Base-by-base conservation (phyloP, 2,329 filamentous ascomycete genomes). In the Sarocladium oryzae region DNA sequence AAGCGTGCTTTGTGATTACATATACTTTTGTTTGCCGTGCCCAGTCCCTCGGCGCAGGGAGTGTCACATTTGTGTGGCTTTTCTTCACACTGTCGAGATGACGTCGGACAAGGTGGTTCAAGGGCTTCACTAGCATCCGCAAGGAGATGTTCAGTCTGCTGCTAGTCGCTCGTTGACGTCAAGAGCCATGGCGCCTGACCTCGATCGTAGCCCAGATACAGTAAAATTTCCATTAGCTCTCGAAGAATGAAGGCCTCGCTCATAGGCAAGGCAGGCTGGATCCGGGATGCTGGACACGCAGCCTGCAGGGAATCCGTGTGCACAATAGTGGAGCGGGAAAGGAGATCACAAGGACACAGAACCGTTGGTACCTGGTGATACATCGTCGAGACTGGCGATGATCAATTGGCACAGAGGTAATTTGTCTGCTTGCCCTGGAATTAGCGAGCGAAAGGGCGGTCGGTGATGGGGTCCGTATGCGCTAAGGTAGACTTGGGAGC, bases 371-470 rank as follows among this genome's bases (percentile, higher is more conserved):
- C 43, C 43, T 48, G 43, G 26, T 48, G 28, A 48, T 48, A 26
- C 26, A 48, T 33, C 43, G 28, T 48, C 43, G 43, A 48, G 32
- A 48, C 26, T 2, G 18, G n/a, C 43, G 43, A 33, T 48, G 40
- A 24, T 20, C 21, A 26, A 33, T 13, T n/a, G 40, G 26, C 21
- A 30, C 40, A 48, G 43, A 11, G n/a, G n/a, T 26, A 30, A 30
- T 30, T 30, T 30, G 43, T 18, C 2, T 48, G 5, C 3, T 20
- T 11, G 28, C 43, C 43, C 24, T 33, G 24, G 24, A 13, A 48
- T 48, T 48, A 48, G 43, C 26, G 28, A 33, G 43, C 43, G 15
- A 48, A 48, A 48, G 43, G 43, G 43, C 43, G 43, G 43, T 48
- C 20, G 43, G 21, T 30, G 40, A 45, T 33, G 43, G 43, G 43